A percentile compares a stretch with the other conserved stretches of the same genome.
These are phyloP conservation scores for Austroboletus eburneus DNA, from an alignment of 768 basidiomycete species.

Conservation along the genomic window DNA sequence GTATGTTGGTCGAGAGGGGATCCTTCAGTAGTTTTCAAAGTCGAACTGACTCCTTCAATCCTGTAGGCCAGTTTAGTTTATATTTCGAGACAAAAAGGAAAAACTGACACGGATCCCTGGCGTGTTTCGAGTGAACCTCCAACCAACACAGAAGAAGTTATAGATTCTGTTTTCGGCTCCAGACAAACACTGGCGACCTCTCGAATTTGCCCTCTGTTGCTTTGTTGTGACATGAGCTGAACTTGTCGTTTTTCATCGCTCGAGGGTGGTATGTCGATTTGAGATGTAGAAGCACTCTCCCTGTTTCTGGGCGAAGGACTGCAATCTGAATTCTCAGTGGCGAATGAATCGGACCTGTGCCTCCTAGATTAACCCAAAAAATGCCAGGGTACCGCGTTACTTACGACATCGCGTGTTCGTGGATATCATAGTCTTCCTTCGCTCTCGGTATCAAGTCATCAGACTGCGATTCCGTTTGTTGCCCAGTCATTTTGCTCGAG, in stretches of 20 bases:
- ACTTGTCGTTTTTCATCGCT: background rate
- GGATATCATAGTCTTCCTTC: too few species aligned
- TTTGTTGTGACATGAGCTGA: background rate
- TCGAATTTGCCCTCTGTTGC: background rate
- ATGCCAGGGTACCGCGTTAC: background rate
- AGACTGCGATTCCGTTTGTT: background rate
- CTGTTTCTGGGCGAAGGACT: background rate
- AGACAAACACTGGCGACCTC: background rate
- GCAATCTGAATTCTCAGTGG: too few species aligned
- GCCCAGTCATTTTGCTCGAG: background rate
- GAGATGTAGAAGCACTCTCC: background rate
- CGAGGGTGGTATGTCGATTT: background rate
- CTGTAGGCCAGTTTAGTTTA: constrained; percentile 1
- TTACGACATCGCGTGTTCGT: constrained; percentile 5
- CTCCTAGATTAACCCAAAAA: constrained; percentile 1
- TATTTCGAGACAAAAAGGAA: background rate
- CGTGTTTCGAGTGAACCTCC: background rate
- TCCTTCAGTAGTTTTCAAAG: background rate
- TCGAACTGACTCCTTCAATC: background rate
- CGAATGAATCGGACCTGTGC: background rate
- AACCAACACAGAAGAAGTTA: background rate
- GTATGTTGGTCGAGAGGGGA: background rate
- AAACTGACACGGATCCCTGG: background rate
- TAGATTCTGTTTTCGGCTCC: background rate
- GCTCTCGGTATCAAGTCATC: background rate